Evolutionary conservation across 257 asterid genomes (phyloP).

Genomic region (Solanum ossicruentum): DNA sequence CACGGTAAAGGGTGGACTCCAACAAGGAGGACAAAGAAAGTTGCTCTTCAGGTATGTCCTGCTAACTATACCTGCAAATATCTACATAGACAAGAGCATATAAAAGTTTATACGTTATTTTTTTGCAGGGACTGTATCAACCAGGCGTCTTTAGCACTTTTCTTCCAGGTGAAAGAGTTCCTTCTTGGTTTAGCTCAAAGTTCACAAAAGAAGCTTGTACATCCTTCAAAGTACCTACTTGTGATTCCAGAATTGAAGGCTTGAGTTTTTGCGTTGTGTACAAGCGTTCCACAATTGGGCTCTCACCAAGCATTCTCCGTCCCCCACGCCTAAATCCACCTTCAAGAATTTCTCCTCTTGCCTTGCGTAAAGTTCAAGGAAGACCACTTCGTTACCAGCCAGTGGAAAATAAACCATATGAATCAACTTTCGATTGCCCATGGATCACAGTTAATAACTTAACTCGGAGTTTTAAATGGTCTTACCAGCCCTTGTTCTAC

Average conservation of each 20-base stretch:
- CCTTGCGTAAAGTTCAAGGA: neutral
- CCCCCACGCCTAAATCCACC: neutral
- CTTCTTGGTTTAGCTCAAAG: slow-evolving; percentile 1
- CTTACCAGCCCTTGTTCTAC: neutral
- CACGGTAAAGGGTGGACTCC: neutral
- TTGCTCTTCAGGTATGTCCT: slow-evolving; percentile 4
- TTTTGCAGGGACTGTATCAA: slow-evolving; percentile 1
- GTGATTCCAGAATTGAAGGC: neutral
- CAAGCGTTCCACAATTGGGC: neutral
- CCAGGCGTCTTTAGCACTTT: slow-evolving; percentile 6
- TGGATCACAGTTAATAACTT: neutral
- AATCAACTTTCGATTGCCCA: neutral
- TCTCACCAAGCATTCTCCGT: neutral
- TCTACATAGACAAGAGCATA: neutral
- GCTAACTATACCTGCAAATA: neutral
- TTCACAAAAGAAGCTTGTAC: neutral
- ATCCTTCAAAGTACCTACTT: neutral
- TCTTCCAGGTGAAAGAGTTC: slow-evolving; percentile 6
- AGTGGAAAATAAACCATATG: neutral
- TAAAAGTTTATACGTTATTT: neutral
- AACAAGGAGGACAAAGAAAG: neutral
- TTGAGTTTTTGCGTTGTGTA: slow-evolving; percentile 1
- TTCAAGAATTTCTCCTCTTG: neutral
- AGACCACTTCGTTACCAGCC: neutral
- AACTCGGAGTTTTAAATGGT: neutral